Conservation (phyloP, 345 rosid genomes). For the Eucalyptus pauciflora region DNA sequence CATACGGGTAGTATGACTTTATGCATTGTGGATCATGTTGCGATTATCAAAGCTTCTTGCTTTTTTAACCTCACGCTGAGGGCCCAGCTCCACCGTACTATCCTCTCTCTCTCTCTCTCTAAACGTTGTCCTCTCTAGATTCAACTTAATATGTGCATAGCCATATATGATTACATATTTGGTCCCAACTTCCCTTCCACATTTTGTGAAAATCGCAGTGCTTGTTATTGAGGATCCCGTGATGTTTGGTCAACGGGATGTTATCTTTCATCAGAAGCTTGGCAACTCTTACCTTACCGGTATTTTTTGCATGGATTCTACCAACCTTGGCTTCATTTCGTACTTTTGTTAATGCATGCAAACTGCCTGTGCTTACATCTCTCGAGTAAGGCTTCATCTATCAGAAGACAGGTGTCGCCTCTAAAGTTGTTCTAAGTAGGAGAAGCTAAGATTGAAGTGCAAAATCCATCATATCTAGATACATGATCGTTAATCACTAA, state of each 20-base stretch:
- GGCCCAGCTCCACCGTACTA: no score
- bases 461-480: neutral
- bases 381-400: fast-evolving
- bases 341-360: neutral
- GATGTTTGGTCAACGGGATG: neutral
- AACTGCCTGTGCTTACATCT: fast-evolving
- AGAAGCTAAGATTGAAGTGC: neutral
- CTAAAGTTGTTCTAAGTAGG: neutral
- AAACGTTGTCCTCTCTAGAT: no score
- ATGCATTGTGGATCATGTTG: no score
- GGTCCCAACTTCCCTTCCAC: neutral
- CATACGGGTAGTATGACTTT: no score
- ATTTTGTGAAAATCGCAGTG: no score
- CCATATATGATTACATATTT: no score
- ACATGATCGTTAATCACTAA: neutral
- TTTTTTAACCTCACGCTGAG: no score
- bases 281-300: neutral
- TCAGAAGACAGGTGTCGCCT: fast-evolving
- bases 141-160: no score
- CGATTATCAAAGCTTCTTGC: no score
- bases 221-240: no score
- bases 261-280: neutral
- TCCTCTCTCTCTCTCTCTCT: no score
- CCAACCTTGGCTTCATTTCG: neutral
- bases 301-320: neutral